phyloP scores from a whole-genome alignment of 106 monocot species.

The Acanthochlamys bracteata region DNA sequence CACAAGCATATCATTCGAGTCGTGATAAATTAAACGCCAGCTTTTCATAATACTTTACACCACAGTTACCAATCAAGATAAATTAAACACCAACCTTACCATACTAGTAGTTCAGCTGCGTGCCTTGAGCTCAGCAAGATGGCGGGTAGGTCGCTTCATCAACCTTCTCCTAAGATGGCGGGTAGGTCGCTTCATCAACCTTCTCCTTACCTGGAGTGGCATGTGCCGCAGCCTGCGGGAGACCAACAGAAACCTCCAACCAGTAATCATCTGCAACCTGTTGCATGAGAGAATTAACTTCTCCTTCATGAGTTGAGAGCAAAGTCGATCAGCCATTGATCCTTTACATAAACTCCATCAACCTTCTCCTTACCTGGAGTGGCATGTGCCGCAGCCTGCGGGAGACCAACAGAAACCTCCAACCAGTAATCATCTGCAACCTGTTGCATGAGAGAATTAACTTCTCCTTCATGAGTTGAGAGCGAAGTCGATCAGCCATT shows the following conservation, averaged over 20 bases:
- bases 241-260: constrained; percentile 9
- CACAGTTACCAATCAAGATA: no score
- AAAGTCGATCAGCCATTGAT: constrained; percentile 3
- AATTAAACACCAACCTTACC: no score
- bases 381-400: constrained; percentile 11
- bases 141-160: constrained; percentile 8
- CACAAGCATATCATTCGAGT: no score
- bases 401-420: constrained; percentile 9
- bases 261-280: constrained; percentile 9
- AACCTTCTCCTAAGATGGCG: constrained; percentile 12
- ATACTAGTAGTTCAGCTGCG: background rate
- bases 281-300: constrained; percentile 8
- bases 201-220: constrained; percentile 6
- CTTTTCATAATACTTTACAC: no score
- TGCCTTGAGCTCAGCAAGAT: constrained; percentile 10
- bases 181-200: no score
- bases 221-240: constrained; percentile 11
- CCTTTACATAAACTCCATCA: constrained; percentile 9
- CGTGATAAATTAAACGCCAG: no score
- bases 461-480: constrained; percentile 5
- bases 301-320: constrained; percentile 2
- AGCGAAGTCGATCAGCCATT: constrained; percentile 3
- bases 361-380: constrained; percentile 5
- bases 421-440: constrained; percentile 7
- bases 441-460: constrained; percentile 9